Conservation (phyloP, 106 monocot species). For the Triglochin maritima region DNA sequence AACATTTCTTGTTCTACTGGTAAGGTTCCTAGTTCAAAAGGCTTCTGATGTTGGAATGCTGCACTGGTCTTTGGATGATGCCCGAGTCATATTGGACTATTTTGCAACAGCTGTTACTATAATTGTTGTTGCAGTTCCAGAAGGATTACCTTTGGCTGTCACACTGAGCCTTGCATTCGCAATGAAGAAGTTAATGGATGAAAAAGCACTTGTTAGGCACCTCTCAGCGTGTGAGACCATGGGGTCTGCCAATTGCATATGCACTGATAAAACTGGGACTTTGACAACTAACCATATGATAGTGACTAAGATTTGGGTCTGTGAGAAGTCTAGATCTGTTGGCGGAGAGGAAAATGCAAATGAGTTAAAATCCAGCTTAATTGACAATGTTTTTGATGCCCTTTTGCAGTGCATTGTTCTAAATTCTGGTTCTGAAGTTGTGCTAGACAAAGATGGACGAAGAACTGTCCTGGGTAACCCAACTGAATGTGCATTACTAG, state of each 20-base stretch:
- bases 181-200: slow-evolving; percentile 92
- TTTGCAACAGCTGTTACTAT: slow-evolving; percentile 90
- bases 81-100: slow-evolving; percentile 53
- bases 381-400: slow-evolving; percentile 31
- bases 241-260: slow-evolving; percentile 93
- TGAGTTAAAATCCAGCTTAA: slow-evolving; percentile 29
- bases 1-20: slow-evolving; percentile 66
- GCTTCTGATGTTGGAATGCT: slow-evolving; percentile 24
- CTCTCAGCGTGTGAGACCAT: slow-evolving; percentile 96
- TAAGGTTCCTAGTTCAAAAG: slow-evolving; percentile 47
- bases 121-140: slow-evolving; percentile 95
- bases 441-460: slow-evolving; percentile 51
- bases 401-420: slow-evolving; percentile 76
- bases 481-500: slow-evolving; percentile 80
- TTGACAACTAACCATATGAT: slow-evolving; percentile 97
- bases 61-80: slow-evolving; percentile 60
- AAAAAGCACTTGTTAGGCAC: slow-evolving; percentile 82
- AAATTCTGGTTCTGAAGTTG: slow-evolving; percentile 76
- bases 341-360: slow-evolving; percentile 25
- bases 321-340: slow-evolving; percentile 36
- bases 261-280: slow-evolving; percentile 98
- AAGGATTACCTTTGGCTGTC: slow-evolving; percentile 95
- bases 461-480: slow-evolving; percentile 70
- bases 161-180: slow-evolving; percentile 97
- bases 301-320: slow-evolving; percentile 76